Conservation (phyloP, 2,329 filamentous ascomycete species). For the Cercospora beticola region DNA sequence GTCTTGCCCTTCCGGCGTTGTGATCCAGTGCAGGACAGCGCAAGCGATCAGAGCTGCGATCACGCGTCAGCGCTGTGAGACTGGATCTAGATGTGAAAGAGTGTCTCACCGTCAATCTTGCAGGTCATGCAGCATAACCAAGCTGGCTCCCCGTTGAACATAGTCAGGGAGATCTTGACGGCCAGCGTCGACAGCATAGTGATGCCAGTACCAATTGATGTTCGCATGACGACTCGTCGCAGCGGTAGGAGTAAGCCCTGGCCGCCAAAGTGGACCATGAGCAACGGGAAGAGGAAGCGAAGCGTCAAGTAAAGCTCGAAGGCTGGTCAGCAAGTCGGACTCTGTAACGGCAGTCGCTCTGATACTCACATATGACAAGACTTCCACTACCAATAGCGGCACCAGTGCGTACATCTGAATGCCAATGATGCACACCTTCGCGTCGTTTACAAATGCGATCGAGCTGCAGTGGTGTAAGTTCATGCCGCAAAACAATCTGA, state of each 20-base stretch:
- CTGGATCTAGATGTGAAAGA: too few species aligned
- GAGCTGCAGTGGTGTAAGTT: slow-evolving; percentile 11
- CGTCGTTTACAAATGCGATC: slow-evolving; percentile 19
- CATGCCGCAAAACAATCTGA: not conserved
- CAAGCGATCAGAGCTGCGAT: slow-evolving; percentile 19
- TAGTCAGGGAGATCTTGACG: slow-evolving; percentile 25
- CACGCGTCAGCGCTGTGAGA: slow-evolving; percentile 1
- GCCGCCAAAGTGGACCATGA: slow-evolving; percentile 24
- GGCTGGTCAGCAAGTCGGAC: not conserved
- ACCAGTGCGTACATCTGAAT: slow-evolving; percentile 24
- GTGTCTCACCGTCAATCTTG: slow-evolving; percentile 24
- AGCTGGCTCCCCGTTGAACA: slow-evolving; percentile 27
- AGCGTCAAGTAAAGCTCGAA: slow-evolving; percentile 24
- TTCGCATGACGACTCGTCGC: slow-evolving; percentile 19
- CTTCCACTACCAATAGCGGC: slow-evolving; percentile 22
- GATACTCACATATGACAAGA: slow-evolving; percentile 21
- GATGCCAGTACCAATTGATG: slow-evolving; percentile 23
- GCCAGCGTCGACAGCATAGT: slow-evolving; percentile 23
- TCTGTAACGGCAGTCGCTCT: not conserved
- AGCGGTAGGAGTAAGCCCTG: slow-evolving; percentile 21
- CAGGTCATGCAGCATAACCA: slow-evolving; percentile 29
- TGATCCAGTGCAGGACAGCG: slow-evolving; percentile 24
- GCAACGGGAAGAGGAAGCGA: slow-evolving; percentile 23
- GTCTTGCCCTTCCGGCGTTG: slow-evolving; percentile 12
- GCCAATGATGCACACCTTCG: slow-evolving; percentile 17